Conservation (phyloP, 2,329 filamentous ascomycete genomes). For the Metarhizium album region DNA sequence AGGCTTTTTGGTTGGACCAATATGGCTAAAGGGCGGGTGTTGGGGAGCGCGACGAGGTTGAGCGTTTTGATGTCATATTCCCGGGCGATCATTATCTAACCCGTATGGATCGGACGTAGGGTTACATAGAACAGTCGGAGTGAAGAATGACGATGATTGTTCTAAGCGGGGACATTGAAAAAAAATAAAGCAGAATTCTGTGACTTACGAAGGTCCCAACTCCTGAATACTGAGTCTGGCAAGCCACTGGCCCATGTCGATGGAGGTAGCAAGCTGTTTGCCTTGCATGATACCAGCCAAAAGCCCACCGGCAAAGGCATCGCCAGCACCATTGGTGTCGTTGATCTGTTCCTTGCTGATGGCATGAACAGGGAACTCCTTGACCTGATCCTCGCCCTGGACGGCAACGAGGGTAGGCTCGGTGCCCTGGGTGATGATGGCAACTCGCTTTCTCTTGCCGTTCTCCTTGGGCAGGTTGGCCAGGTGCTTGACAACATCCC, state of each 20-base stretch:
- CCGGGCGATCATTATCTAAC: not conserved
- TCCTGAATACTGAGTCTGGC: slow-evolving; percentile 90
- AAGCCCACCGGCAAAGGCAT: slow-evolving; percentile 94
- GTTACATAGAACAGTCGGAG: not conserved
- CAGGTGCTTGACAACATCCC: slow-evolving; percentile 75
- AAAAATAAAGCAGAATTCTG: not conserved
- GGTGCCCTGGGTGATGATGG: slow-evolving; percentile 92
- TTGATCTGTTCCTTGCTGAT: slow-evolving; percentile 72
- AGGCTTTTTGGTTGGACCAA: not conserved
- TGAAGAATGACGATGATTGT: not conserved
- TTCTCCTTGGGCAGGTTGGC: slow-evolving; percentile 91
- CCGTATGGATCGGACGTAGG: not conserved
- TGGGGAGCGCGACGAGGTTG: not conserved
- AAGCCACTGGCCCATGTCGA: slow-evolving; percentile 96
- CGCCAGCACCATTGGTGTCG: slow-evolving; percentile 94
- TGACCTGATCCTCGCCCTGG: slow-evolving; percentile 58
- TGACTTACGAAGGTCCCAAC: slow-evolving; percentile 83
- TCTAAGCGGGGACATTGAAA: not conserved
- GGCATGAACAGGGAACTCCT: slow-evolving; percentile 70
- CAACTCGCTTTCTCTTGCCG: slow-evolving; percentile 67
- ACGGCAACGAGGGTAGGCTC: slow-evolving; percentile 78
- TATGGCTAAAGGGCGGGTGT: not conserved
- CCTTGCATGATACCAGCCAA: slow-evolving; percentile 80
- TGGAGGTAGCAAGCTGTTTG: slow-evolving; percentile 63
- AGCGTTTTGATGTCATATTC: not conserved